Conservation (phyloP, 176 grass and related monocot species). For the Eragrostis nindensis region DNA sequence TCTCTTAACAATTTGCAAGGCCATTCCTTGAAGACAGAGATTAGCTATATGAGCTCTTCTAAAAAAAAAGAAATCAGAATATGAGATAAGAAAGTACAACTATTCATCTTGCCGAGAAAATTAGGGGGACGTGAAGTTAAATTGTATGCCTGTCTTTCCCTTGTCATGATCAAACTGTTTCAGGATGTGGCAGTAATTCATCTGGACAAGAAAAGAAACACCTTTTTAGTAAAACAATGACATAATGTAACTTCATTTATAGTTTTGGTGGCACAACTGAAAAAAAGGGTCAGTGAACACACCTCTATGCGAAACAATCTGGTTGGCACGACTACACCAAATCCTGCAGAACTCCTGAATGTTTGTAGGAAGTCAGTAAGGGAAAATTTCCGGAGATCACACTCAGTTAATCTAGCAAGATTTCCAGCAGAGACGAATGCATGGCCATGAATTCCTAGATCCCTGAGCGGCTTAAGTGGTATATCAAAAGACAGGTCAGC, state of each 20-base stretch:
- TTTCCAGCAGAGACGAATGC: constrained; percentile 77
- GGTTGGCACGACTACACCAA: constrained; percentile 76
- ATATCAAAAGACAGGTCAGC: constrained; percentile 92
- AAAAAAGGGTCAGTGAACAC: constrained; percentile 45
- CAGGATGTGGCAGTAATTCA: constrained; percentile 91
- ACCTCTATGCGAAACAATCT: constrained; percentile 86
- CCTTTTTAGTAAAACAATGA: constrained; percentile 23
- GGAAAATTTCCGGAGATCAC: constrained; percentile 54
- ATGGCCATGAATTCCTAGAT: constrained; percentile 83
- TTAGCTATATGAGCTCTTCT: constrained; percentile 9
- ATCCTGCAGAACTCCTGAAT: constrained; percentile 84
- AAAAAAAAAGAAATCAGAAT: not conserved
- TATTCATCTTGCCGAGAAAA: constrained; percentile 10
- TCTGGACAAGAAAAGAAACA: constrained; percentile 49
- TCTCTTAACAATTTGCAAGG: not conserved
- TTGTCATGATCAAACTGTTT: constrained; percentile 78
- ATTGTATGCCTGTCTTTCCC: constrained; percentile 85
- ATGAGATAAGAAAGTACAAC: not conserved
- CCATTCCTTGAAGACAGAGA: not conserved
- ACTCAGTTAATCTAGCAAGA: constrained; percentile 59
- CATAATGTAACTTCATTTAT: not conserved
- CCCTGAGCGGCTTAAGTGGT: constrained; percentile 71
- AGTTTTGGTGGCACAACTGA: not conserved
- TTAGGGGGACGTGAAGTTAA: constrained; percentile 69
- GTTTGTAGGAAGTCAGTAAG: constrained; percentile 56